Evolutionary conservation across 2,329 filamentous ascomycete genomes (phyloP), one percentile per base, ranked within the genome.

Genomic region (Leptosphaerulina australis): DNA sequence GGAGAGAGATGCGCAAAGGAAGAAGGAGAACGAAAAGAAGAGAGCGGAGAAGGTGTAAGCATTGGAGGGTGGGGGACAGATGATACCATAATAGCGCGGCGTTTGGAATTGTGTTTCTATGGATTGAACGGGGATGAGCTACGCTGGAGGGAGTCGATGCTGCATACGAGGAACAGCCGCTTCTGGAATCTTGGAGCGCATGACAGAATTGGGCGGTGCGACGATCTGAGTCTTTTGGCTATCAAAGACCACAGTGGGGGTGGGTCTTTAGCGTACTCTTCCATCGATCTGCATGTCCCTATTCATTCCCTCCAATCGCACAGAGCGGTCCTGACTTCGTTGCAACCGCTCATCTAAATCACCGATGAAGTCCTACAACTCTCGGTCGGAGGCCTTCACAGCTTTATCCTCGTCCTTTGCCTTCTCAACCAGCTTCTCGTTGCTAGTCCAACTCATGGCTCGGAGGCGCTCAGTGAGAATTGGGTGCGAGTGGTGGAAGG

Each of bases 401-500:
- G 85, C 83, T 67, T 81, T 82, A 41, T 83, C 76, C 53, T 77
- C 78, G 56, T 83, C 81, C 62, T 79, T 74, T 22, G 69, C 67
- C 74, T 83, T 81, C 51, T 68, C 67, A 46, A 76, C 75, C 15
- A 79, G 73, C 67, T 82, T 83, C 62, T 79, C 78, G 53, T 81
- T 79, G 54, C 90, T 85, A 68, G 87, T 86, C 92, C 93, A 99
- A 59, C 90, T 87, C 53, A 99, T 82, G 1, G 93, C 94, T 74
- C 89, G 90, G 66, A 99, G 81, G 66, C 94, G 86, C 82, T 99
- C 95, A 1, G 92, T 89, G 60, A 99, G 80, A 61, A 97, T 97
- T 1, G 94, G 94, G 76, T 99, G 94, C 18, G 93, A 97, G 81
- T 95, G 97, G 78, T 99, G 92, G 81, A 97, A 99, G 76, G 88